A percentile compares a stretch with the other conserved stretches of the same genome.
Conservation (phyloP, 106 monocot genomes). For the Vanilla planifolia region DNA sequence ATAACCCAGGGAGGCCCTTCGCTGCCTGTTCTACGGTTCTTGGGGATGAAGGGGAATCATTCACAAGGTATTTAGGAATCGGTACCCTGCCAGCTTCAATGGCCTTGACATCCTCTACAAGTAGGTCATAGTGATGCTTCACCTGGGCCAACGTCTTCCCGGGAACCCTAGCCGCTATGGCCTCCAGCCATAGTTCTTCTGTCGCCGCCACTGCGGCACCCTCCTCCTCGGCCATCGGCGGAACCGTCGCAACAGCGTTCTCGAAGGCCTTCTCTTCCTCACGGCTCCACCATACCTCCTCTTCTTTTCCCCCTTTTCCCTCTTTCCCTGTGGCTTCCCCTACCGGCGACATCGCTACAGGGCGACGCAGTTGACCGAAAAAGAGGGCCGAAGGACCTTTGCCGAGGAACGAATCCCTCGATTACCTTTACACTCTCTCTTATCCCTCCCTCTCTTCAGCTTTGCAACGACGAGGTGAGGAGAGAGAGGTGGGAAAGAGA, state of each 20-base stretch:
- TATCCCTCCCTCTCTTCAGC: no score
- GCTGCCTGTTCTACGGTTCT: constrained; percentile 2
- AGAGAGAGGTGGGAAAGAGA: no score
- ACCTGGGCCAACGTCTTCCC: constrained; percentile 53
- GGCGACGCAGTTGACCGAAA: neutral
- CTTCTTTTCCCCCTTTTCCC: neutral
- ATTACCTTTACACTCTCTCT: no score
- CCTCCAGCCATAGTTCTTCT: constrained; percentile 24
- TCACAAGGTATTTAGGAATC: constrained; percentile 42
- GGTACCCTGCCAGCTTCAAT: constrained; percentile 70
- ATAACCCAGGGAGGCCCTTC: constrained; percentile 1
- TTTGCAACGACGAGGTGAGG: no score
- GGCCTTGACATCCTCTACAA: constrained; percentile 71
- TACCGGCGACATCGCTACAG: constrained; percentile 2
- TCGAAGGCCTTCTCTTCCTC: constrained; percentile 80
- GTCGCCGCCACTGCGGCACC: constrained; percentile 2
- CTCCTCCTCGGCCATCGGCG: constrained; percentile 8
- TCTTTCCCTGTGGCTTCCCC: constrained; percentile 4
- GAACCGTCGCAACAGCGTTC: constrained; percentile 40
- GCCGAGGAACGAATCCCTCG: no score
- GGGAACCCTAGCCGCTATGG: constrained; percentile 39
- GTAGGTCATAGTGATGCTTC: constrained; percentile 51
- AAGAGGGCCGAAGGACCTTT: neutral
- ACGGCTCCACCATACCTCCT: constrained; percentile 34
- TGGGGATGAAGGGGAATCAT: constrained; percentile 17